Conservation (phyloP, 2,329 filamentous ascomycete genomes). For the Colletotrichum sp. region DNA sequence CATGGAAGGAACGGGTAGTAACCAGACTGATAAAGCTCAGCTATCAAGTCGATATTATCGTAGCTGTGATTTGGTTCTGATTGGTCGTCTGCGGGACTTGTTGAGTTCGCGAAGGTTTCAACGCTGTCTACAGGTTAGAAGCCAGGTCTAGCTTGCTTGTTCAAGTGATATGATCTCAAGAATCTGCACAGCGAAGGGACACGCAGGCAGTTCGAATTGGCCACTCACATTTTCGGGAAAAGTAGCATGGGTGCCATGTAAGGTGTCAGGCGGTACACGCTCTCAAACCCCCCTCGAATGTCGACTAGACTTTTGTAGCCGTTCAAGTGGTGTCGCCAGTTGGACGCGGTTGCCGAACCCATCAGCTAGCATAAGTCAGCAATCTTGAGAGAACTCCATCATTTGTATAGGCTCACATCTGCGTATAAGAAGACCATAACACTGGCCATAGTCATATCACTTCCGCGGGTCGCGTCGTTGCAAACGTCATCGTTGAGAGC, state of each 20-base stretch:
- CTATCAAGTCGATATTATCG: constrained; percentile 30
- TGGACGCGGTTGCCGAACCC: constrained; percentile 33
- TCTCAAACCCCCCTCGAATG: constrained; percentile 13
- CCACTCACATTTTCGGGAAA: constrained; percentile 6
- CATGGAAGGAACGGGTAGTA: constrained; percentile 32
- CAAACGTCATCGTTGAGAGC: constrained; percentile 32
- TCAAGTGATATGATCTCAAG: background rate
- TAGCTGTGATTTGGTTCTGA: constrained; percentile 21
- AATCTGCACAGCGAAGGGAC: accelerated
- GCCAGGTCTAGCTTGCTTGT: background rate
- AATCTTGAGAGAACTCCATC: accelerated
- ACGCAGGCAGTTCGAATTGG: background rate
- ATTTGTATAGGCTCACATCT: background rate
- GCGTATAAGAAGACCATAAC: constrained; percentile 9
- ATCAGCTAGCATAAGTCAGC: background rate
- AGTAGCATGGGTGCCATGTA: background rate
- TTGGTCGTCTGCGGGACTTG: constrained; percentile 37
- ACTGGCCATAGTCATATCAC: background rate
- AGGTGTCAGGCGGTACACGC: background rate
- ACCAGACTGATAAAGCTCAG: constrained; percentile 26
- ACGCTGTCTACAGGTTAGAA: constrained; percentile 24
- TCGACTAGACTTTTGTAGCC: constrained; percentile 4
- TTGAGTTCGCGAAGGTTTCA: constrained; percentile 40
- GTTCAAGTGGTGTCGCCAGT: constrained; percentile 40
- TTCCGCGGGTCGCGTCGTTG: constrained; percentile 19